Conservation (phyloP, 805 yeast genomes). For the Saccharomycopsis amapae region DNA sequence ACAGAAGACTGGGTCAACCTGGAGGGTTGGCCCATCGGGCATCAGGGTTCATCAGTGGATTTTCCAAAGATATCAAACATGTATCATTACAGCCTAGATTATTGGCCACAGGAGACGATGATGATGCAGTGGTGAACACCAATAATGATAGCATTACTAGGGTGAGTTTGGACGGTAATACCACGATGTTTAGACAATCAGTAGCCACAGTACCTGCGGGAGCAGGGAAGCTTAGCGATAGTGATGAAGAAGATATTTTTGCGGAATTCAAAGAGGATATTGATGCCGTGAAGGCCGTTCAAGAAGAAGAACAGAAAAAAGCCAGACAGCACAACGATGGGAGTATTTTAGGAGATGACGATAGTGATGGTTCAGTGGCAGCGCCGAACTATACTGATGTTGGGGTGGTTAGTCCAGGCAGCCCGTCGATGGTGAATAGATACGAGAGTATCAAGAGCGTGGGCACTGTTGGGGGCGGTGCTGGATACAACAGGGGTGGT, state of each 20-base stretch:
- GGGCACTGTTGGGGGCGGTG: not conserved
- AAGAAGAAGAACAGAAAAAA: not conserved
- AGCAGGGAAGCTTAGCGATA: not conserved
- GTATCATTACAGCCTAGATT: conserved; percentile 17
- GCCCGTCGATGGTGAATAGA: not conserved
- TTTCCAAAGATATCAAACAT: conserved; percentile 17
- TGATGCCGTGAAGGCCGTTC: conserved; percentile 4
- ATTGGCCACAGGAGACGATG: conserved; percentile 13
- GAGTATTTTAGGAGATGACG: no score
- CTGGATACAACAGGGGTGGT: not conserved
- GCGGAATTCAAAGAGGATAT: conserved; percentile 18
- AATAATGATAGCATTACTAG: not conserved
- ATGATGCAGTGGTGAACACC: conserved; percentile 3
- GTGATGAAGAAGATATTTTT: conserved; percentile 19
- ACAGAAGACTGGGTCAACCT: not conserved
- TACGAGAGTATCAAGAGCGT: conserved; percentile 5
- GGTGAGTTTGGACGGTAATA: not conserved
- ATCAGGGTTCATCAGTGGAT: not conserved
- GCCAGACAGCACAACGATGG: not conserved
- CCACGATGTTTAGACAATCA: not conserved
- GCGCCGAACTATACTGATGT: not conserved
- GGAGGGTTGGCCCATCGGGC: no score
- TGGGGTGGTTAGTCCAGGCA: not conserved
- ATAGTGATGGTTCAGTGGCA: not conserved
- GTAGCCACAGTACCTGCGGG: not conserved